These are phyloP conservation scores for Blastosporella zonata DNA, from an alignment of 1,284 basidiomycete species.

Conservation along the genomic window DNA sequence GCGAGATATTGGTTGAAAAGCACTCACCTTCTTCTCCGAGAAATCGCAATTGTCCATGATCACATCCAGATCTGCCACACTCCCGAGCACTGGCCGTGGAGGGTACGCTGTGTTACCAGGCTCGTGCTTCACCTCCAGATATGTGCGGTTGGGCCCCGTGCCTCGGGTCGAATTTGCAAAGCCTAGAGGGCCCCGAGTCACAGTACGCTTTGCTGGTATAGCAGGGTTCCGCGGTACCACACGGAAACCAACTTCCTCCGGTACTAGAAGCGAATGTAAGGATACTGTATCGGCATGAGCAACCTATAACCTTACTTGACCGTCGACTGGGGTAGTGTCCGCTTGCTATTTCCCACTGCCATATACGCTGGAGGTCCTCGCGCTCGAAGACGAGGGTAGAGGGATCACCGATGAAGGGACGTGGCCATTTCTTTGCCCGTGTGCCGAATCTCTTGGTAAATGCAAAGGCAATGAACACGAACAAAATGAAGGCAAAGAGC, in stretches of 20 bases:
- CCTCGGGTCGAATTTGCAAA: constrained; percentile 55
- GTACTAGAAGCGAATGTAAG: constrained; percentile 48
- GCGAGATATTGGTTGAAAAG: neutral
- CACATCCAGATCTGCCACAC: constrained; percentile 82
- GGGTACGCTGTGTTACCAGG: constrained; percentile 70
- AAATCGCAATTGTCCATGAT: constrained; percentile 91
- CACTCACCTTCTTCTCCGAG: constrained; percentile 67
- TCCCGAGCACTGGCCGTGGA: constrained; percentile 78
- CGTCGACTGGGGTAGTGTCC: constrained; percentile 87
- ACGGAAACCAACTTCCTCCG: constrained; percentile 64
- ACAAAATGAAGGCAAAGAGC: constrained; percentile 44
- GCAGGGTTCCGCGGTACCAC: constrained; percentile 67
- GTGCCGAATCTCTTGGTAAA: constrained; percentile 56
- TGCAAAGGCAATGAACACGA: constrained; percentile 55
- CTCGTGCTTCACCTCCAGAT: constrained; percentile 63
- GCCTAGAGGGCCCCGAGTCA: constrained; percentile 43
- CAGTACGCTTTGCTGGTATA: constrained; percentile 48
- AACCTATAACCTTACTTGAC: constrained; percentile 43
- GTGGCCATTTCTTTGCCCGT: constrained; percentile 62
- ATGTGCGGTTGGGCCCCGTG: constrained; percentile 71
- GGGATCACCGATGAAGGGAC: constrained; percentile 61
- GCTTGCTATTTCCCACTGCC: constrained; percentile 90
- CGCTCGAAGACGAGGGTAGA: constrained; percentile 75
- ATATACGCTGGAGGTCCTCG: constrained; percentile 81
- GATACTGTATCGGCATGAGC: neutral